Conservation (phyloP, 805 yeast species). For the Kuraishia molischiana region DNA sequence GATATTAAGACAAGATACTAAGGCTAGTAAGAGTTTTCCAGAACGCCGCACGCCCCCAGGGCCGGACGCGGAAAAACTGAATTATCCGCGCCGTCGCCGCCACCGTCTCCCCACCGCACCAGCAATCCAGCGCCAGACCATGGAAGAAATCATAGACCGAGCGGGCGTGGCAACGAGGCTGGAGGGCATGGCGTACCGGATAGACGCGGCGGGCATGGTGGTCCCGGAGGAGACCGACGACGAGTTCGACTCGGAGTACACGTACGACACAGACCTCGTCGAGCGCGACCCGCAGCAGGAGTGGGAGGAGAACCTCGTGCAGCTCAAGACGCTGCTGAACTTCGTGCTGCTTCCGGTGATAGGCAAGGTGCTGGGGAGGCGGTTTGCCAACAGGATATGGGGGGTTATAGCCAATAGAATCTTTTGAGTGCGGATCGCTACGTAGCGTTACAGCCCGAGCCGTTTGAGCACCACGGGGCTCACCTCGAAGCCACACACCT, state of each 20-base stretch:
- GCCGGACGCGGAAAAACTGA: too few relatives aligned
- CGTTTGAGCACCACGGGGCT: neutral
- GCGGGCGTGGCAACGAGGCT: too few relatives aligned
- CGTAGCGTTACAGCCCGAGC: neutral
- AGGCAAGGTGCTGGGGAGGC: conserved; percentile 60
- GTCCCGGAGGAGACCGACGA: neutral
- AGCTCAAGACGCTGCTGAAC: conserved; percentile 45
- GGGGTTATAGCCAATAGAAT: conserved; percentile 14
- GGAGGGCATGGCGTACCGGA: too few relatives aligned
- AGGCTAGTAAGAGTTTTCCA: too few relatives aligned
- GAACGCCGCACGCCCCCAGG: too few relatives aligned
- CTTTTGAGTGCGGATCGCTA: conserved; percentile 1
- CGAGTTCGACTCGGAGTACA: conserved; percentile 16
- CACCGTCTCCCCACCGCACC: too few relatives aligned
- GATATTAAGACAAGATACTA: too few relatives aligned
- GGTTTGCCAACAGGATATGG: conserved; percentile 34
- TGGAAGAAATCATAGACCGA: too few relatives aligned
- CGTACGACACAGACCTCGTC: conserved; percentile 19
- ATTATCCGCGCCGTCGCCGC: too few relatives aligned
- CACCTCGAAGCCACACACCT: neutral
- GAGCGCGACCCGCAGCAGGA: conserved; percentile 46
- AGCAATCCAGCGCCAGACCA: too few relatives aligned
- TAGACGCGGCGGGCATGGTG: neutral
- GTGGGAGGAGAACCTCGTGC: conserved; percentile 63
- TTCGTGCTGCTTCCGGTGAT: conserved; percentile 55